These are phyloP conservation scores for Colletotrichum sp. DNA, from an alignment of 2,329 filamentous ascomycete species.

Conservation along the genomic window DNA sequence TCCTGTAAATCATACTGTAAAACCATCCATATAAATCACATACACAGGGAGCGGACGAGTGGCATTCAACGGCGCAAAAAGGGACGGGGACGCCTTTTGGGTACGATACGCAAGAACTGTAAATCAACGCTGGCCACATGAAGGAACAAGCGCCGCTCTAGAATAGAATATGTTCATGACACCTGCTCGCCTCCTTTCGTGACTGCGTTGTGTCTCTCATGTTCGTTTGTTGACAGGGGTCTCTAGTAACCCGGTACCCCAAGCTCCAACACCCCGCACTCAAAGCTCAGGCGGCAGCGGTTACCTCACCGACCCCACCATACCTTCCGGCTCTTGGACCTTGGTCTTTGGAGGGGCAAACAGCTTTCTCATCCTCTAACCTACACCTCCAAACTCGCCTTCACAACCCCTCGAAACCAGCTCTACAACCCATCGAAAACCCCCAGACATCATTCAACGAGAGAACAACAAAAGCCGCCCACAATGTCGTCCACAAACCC, in stretches of 20 bases:
- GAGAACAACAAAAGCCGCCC: too few relatives aligned
- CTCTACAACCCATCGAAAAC: neutral
- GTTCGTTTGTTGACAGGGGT: neutral
- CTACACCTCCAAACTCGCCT: neutral
- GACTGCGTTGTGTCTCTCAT: neutral
- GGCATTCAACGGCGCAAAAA: neutral
- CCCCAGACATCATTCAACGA: too few relatives aligned
- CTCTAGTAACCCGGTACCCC: neutral
- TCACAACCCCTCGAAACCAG: neutral
- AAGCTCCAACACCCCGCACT: slow-evolving; percentile 16
- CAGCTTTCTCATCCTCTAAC: neutral
- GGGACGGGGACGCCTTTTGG: neutral
- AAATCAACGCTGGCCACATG: neutral
- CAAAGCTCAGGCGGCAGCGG: neutral
- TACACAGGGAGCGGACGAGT: neutral
- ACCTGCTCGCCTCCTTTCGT: neutral
- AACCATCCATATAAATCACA: neutral
- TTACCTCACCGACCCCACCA: slow-evolving; percentile 20
- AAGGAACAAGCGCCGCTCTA: neutral
- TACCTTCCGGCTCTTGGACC: neutral
- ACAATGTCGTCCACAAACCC: slow-evolving; percentile 37
- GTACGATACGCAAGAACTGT: neutral
- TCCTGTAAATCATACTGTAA: neutral
- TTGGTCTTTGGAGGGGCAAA: neutral
- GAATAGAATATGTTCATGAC: neutral